Conservation (phyloP, 2,329 filamentous ascomycete genomes). For the Fusarium chlamydosporum region DNA sequence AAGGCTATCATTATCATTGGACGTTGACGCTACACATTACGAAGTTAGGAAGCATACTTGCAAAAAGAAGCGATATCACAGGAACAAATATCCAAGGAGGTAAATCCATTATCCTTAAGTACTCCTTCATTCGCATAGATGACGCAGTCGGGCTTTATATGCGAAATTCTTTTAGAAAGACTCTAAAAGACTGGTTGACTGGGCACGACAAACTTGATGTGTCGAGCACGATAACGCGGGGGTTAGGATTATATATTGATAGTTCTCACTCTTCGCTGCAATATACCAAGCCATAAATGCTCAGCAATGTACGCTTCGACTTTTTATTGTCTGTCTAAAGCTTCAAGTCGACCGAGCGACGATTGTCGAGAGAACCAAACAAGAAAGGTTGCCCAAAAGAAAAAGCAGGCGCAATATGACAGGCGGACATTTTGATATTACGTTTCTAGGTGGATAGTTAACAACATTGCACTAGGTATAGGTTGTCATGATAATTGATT, state of each 20-base stretch:
- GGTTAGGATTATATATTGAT: constrained; percentile 28
- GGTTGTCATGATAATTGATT: constrained; percentile 19
- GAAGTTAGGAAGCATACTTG: constrained; percentile 14
- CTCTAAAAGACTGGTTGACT: constrained; percentile 10
- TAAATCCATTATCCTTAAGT: background rate
- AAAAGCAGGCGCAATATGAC: background rate
- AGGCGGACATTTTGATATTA: background rate
- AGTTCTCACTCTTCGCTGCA: constrained; percentile 15
- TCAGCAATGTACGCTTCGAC: constrained; percentile 18
- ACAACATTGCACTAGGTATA: constrained; percentile 12
- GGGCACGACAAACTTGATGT: constrained; percentile 34
- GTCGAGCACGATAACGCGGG: constrained; percentile 11
- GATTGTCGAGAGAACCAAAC: background rate
- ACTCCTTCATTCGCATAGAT: constrained; percentile 1
- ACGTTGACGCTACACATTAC: constrained; percentile 16
- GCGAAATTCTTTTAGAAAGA: constrained; percentile 8
- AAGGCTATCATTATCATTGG: constrained; percentile 13
- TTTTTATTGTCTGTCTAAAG: background rate
- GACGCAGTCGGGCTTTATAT: background rate
- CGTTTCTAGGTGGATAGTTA: constrained; percentile 8
- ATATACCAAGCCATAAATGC: constrained; percentile 17
- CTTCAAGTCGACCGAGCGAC: background rate
- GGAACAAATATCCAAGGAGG: background rate
- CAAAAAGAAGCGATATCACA: background rate
- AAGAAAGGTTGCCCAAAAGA: background rate